Evolutionary conservation across 2,329 filamentous ascomycete species (phyloP).

Genomic region (Stachybotrys chartarum): DNA sequence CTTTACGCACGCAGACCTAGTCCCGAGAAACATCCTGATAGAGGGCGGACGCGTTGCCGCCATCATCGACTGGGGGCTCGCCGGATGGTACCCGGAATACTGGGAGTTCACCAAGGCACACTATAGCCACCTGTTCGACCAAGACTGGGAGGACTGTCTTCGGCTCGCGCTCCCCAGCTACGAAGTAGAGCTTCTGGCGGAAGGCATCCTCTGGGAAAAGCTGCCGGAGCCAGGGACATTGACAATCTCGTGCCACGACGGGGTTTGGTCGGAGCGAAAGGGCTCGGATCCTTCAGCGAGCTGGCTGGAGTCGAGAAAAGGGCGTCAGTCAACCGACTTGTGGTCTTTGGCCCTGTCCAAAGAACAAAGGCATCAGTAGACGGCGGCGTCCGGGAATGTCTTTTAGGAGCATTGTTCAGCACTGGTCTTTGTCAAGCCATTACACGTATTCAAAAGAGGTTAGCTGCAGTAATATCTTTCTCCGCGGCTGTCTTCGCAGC

Average conservation of each 20-base stretch:
- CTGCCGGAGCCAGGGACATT: slow-evolving; percentile 12
- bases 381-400: too few relatives aligned
- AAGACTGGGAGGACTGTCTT: slow-evolving; percentile 14
- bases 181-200: slow-evolving; percentile 14
- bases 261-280: slow-evolving; percentile 1
- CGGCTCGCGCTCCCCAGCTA: slow-evolving; percentile 12
- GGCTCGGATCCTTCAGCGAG: slow-evolving; percentile 13
- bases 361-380: neutral
- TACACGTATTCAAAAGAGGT: too few relatives aligned
- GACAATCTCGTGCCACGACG: slow-evolving; percentile 5
- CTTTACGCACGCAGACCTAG: slow-evolving; percentile 19
- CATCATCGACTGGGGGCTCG: slow-evolving; percentile 23
- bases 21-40: slow-evolving; percentile 19
- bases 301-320: slow-evolving; percentile 14
- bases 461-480: too few relatives aligned
- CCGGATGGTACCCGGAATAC: slow-evolving; percentile 27
- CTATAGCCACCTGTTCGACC: slow-evolving; percentile 9
- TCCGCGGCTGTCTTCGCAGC: too few relatives aligned
- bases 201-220: slow-evolving; percentile 12
- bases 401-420: too few relatives aligned
- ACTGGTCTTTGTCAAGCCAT: too few relatives aligned
- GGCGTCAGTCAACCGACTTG: slow-evolving; percentile 8
- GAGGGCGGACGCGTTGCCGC: slow-evolving; percentile 14
- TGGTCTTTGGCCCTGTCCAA: slow-evolving; percentile 10
- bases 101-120: slow-evolving; percentile 23